A percentile compares a stretch with the other conserved stretches of the same genome.
These are phyloP conservation scores for Agastache rugosa DNA, from an alignment of 257 asterid species.

Conservation along the genomic window DNA sequence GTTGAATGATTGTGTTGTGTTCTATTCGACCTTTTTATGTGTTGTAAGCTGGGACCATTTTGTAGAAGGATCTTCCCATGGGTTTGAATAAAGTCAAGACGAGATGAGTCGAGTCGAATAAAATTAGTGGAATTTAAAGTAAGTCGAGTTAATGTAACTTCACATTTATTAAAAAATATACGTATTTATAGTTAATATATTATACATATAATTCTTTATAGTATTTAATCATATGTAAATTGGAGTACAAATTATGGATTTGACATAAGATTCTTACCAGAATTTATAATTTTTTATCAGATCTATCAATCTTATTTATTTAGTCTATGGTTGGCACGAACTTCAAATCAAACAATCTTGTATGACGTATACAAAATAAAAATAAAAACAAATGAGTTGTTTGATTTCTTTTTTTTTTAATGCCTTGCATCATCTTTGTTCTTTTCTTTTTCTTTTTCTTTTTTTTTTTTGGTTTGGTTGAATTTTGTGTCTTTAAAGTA, in stretches of 20 bases:
- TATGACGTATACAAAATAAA: not conserved
- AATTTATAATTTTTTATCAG: no score
- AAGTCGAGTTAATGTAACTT: no score
- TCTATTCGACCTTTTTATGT: not conserved
- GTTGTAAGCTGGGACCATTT: not conserved
- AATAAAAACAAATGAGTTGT: not conserved
- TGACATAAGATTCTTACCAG: no score
- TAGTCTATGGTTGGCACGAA: not conserved
- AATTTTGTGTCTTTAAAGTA: not conserved
- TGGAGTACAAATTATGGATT: no score
- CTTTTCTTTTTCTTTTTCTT: not conserved
- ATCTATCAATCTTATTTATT: not conserved
- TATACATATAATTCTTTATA: no score
- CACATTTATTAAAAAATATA: no score
- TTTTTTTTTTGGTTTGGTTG: not conserved
- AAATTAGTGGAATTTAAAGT: no score
- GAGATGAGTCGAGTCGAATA: not conserved
- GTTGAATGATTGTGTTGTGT: slow-evolving; percentile 15
- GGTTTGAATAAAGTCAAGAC: not conserved
- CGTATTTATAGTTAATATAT: no score
- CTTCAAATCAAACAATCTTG: not conserved
- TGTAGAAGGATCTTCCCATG: not conserved
- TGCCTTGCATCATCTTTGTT: not conserved
- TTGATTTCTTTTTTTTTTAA: not conserved
- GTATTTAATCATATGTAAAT: no score